Percentiles rank a stretch among this genome's conserved stretches.
Conservation (phyloP, 176 grass and related monocot genomes). For the Carex scoparia region DNA sequence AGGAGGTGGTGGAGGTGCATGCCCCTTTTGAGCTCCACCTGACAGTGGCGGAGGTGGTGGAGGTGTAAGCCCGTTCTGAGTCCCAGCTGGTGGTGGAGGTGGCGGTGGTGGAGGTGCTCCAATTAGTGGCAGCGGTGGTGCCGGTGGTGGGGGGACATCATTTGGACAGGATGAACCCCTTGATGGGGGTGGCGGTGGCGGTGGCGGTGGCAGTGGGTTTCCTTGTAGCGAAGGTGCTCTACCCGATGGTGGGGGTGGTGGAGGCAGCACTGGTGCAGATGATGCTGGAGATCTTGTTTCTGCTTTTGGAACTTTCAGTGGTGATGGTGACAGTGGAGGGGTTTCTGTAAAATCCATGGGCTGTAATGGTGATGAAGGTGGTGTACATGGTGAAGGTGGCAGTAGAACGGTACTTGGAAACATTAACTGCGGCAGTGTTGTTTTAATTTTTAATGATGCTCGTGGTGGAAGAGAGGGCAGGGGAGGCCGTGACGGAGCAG, state of each 20-base stretch:
- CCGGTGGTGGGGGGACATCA: background rate
- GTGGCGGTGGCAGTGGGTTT: slow-evolving; percentile 19
- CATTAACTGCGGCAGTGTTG: background rate
- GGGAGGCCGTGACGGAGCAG: background rate
- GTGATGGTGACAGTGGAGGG: slow-evolving; percentile 21
- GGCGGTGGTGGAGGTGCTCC: background rate
- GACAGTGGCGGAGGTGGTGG: background rate
- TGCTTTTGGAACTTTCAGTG: slow-evolving; percentile 12
- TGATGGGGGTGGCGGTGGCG: slow-evolving; percentile 16
- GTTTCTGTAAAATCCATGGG: background rate
- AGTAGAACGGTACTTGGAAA: background rate
- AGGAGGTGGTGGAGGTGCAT: background rate
- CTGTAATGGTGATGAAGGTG: background rate
- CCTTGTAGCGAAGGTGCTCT: no score
- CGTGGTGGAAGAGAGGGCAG: background rate
- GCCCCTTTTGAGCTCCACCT: background rate
- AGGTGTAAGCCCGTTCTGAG: background rate
- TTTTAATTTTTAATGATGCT: background rate
- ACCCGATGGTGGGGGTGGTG: slow-evolving; percentile 23
- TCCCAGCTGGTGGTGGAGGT: background rate
- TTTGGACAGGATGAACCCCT: no score
- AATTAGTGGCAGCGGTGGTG: background rate
- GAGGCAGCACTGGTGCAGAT: slow-evolving; percentile 11
- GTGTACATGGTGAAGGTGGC: background rate
- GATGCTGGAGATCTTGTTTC: background rate